Percentiles rank a stretch among this genome's conserved stretches.
phyloP scores from a whole-genome alignment of 179 eudicot genomes.

The Vitellaria paradoxa region DNA sequence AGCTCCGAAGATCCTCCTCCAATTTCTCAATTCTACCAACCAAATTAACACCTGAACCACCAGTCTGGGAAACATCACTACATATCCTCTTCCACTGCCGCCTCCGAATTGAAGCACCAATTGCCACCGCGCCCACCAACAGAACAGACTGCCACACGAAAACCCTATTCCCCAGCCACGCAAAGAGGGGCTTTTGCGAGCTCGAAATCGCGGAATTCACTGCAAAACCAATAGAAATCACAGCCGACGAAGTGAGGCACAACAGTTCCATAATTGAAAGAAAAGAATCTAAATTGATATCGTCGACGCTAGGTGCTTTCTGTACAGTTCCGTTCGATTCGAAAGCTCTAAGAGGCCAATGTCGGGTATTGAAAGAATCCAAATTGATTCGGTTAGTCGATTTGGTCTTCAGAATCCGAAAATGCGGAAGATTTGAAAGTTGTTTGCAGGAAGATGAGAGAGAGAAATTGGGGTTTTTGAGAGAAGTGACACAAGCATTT shows the following conservation, averaged over 20 bases:
- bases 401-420: constrained; percentile 4
- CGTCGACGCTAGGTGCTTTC: not conserved
- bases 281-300: constrained; percentile 47
- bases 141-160: constrained; percentile 44
- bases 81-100: constrained; percentile 82
- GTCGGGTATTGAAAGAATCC: not conserved
- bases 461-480: constrained; percentile 26
- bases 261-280: constrained; percentile 52
- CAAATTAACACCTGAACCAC: constrained; percentile 51
- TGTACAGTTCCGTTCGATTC: constrained; percentile 7
- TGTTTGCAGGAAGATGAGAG: constrained; percentile 12
- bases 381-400: not conserved
- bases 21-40: constrained; percentile 80
- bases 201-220: constrained; percentile 35
- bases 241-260: constrained; percentile 51
- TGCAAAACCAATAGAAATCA: constrained; percentile 42
- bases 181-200: constrained; percentile 38
- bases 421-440: constrained; percentile 15
- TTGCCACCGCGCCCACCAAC: constrained; percentile 55
- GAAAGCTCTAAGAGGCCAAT: constrained; percentile 8
- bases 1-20: constrained; percentile 74
- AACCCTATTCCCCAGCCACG: constrained; percentile 48
- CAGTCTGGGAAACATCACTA: constrained; percentile 28
- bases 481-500: constrained; percentile 16
- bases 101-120: constrained; percentile 64